Percentiles rank a stretch among this genome's conserved stretches.
These are phyloP conservation scores for Aspergillus coremiiformis DNA, from an alignment of 495 filamentous ascomycete species.

Conservation along the genomic window DNA sequence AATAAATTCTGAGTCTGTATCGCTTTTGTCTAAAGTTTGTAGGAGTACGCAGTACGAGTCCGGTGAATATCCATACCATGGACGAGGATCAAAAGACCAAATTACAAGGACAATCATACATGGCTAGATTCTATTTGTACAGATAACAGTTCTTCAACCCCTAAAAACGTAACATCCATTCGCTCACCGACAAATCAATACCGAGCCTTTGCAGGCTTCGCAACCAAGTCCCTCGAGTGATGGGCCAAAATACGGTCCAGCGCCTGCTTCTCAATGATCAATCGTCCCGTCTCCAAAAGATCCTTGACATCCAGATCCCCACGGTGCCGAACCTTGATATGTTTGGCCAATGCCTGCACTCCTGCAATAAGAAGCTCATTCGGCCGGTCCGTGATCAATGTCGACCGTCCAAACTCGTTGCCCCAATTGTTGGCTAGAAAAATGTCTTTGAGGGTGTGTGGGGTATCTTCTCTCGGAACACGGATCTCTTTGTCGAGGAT, in stretches of 20 bases:
- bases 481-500: slow-evolving; percentile 69
- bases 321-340: slow-evolving; percentile 59
- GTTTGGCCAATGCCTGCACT: slow-evolving; percentile 51
- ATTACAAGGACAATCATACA: slow-evolving; percentile 6
- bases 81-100: not conserved
- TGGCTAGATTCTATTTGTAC: slow-evolving; percentile 30
- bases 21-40: not conserved
- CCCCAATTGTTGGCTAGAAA: slow-evolving; percentile 69
- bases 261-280: slow-evolving; percentile 80
- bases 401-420: slow-evolving; percentile 57
- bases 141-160: slow-evolving; percentile 23
- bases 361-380: slow-evolving; percentile 35
- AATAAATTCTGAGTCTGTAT: not conserved
- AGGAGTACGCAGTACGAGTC: too few species aligned
- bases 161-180: not conserved
- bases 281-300: slow-evolving; percentile 70
- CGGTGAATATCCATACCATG: not conserved
- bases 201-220: slow-evolving; percentile 25
- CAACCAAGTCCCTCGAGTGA: slow-evolving; percentile 67
- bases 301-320: slow-evolving; percentile 90
- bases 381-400: slow-evolving; percentile 59
- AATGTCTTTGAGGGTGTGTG: slow-evolving; percentile 54
- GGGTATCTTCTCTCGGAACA: slow-evolving; percentile 45
- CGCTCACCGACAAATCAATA: slow-evolving; percentile 22
- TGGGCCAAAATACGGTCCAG: slow-evolving; percentile 64